Evolutionary conservation across 306 rosid species (phyloP), one percentile per base, ranked within the genome.

Genomic region (Acacia crassicarpa): DNA sequence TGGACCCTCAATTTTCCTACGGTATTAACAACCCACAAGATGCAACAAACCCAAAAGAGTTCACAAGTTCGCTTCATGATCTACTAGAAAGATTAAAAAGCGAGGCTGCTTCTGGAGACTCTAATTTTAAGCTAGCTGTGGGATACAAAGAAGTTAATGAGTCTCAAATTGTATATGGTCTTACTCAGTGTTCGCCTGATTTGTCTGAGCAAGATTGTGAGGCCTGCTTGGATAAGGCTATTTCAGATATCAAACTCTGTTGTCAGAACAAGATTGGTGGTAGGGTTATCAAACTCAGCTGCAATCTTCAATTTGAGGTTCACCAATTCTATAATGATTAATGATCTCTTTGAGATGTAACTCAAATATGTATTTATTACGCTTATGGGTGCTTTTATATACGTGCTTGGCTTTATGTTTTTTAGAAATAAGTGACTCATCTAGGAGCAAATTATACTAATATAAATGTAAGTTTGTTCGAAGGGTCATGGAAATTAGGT

Each of bases 171-270:
- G 65, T 58, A 1, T 58, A 58, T 58, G 86, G 76, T 45, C 69
- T 71, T 23, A 76, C 46, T 3, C 86, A 86, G 84, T 86, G 84
- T 65, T 51, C 1, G 32, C 65, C 65, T 4, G 27, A 58, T 58
- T 9, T 58, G 65, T 58, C 65, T 9, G 10, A 7, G 65, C 1
- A 7, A 58, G 32, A 58, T 3, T 58, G 65, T 22, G 32, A 58
- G 1, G 30, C 30, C 14, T 58, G 65, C 65, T 58, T 58, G 65
- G 32, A 58, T 6, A 22, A 58, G 12, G 65, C 65, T 22, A 58
- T 58, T 15, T 58, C 65, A 58, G 65, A 58, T 22, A 58, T 58
- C 6, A 23, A 23, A 58, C 13, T 22, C 12, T 58, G 65, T 58
- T 58, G 65, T 9, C 3, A 10, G 65, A 22, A 58, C 65, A 58